A percentile compares a stretch with the other conserved stretches of the same genome.
Conservation (phyloP, 1,284 basidiomycete species). For the Malassezia nana region DNA sequence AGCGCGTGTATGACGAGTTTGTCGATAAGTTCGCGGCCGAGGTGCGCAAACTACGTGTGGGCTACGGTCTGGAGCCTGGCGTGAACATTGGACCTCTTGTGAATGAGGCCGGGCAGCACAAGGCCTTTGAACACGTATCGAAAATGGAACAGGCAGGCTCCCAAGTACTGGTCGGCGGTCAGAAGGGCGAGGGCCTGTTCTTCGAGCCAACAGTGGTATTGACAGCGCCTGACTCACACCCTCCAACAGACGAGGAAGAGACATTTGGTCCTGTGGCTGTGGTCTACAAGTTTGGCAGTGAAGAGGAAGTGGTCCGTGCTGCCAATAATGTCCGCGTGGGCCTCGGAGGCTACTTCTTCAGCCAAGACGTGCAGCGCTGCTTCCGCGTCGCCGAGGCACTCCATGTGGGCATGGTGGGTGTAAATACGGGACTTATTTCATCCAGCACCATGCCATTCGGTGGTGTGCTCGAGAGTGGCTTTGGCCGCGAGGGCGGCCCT, state of each 20-base stretch:
- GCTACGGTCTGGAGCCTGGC: constrained; percentile 68
- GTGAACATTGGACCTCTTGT: constrained; percentile 87
- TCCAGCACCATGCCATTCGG: constrained; percentile 59
- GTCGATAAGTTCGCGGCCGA: constrained; percentile 68
- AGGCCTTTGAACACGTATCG: constrained; percentile 76
- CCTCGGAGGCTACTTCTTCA: constrained; percentile 56
- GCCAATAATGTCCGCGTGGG: constrained; percentile 80
- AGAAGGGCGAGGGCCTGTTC: constrained; percentile 59
- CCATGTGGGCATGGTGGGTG: constrained; percentile 90
- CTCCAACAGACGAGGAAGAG: constrained; percentile 54
- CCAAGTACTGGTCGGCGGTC: constrained; percentile 76
- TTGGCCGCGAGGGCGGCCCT: constrained; percentile 52
- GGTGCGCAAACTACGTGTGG: constrained; percentile 81
- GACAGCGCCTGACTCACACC: constrained; percentile 54
- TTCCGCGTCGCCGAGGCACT: constrained; percentile 96
- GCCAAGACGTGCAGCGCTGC: constrained; percentile 70
- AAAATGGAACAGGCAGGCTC: constrained; percentile 75
- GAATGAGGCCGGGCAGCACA: constrained; percentile 71
- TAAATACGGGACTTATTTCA: constrained; percentile 48
- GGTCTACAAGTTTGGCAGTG: constrained; percentile 70
- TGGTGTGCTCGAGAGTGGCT: constrained; percentile 75
- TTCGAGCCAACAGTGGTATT: constrained; percentile 74
- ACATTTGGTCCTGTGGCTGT: constrained; percentile 50
- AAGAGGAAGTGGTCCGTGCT: constrained; percentile 75
- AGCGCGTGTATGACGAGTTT: constrained; percentile 65